Evolutionary conservation across 2,329 filamentous ascomycete genomes (phyloP).

Genomic region (Alternaria sp.): DNA sequence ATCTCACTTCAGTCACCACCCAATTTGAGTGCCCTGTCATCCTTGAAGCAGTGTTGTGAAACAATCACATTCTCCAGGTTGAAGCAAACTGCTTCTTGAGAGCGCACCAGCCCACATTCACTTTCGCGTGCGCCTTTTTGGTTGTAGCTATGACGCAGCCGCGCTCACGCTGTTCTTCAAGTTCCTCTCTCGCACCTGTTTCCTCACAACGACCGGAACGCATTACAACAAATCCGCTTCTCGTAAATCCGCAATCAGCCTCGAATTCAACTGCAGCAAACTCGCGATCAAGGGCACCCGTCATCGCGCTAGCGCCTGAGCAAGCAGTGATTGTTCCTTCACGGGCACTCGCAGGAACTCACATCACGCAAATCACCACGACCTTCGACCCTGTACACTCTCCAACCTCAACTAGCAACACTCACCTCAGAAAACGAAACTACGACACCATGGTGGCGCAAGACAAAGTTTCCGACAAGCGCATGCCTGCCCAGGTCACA

Average conservation of each 20-base stretch:
- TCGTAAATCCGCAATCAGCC: background rate
- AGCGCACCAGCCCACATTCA: background rate
- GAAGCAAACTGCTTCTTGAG: background rate
- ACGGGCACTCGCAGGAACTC: background rate
- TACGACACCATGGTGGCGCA: background rate
- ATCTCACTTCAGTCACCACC: background rate
- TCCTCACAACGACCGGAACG: background rate
- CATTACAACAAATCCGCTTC: background rate
- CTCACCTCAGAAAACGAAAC: background rate
- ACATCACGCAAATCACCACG: background rate
- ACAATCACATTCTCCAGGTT: background rate
- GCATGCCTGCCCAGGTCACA: constrained; percentile 1
- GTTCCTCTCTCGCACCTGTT: background rate
- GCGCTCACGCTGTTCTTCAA: background rate
- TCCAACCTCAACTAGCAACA: background rate
- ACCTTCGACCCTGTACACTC: background rate
- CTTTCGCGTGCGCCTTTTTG: background rate
- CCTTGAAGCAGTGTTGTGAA: background rate
- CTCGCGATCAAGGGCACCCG: background rate
- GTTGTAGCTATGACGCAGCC: background rate
- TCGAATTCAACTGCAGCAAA: background rate
- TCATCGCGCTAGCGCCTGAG: background rate
- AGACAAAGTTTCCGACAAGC: background rate
- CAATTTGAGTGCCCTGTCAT: background rate
- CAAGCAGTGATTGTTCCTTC: constrained; percentile 9